phyloP scores from a whole-genome alignment of 1,284 basidiomycete genomes.

The Uromyces viciae-fabae region DNA sequence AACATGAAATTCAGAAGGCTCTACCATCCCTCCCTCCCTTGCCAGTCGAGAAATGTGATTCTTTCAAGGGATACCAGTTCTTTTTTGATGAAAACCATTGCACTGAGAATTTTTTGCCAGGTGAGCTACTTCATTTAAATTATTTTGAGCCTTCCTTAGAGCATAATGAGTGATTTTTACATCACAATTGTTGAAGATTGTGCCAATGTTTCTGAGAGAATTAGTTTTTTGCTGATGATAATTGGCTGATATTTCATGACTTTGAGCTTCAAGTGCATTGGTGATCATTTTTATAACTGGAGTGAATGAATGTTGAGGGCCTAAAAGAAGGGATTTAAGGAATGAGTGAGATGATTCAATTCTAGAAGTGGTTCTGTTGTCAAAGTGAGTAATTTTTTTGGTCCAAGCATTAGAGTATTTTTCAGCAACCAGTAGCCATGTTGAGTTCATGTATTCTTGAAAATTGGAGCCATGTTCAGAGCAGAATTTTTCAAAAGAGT shows the following conservation, averaged over 20 bases:
- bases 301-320: neutral
- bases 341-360: neutral
- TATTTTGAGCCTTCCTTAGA: neutral
- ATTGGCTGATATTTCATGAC: neutral
- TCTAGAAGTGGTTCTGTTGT: neutral
- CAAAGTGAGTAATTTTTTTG: neutral
- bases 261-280: neutral
- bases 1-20: neutral
- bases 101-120: neutral
- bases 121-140: neutral
- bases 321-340: neutral
- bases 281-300: neutral
- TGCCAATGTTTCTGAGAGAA: neutral
- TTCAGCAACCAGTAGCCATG: neutral
- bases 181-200: neutral
- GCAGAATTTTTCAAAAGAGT: neutral
- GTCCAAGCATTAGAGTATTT: neutral
- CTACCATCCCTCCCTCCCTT: neutral
- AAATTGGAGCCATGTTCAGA: neutral
- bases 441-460: neutral
- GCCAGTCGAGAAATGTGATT: neutral
- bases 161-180: neutral
- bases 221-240: neutral
- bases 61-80: neutral
- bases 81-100: neutral